Base-by-base conservation (phyloP, 495 filamentous ascomycete species). In the Barbatosphaeria neglecta region DNA sequence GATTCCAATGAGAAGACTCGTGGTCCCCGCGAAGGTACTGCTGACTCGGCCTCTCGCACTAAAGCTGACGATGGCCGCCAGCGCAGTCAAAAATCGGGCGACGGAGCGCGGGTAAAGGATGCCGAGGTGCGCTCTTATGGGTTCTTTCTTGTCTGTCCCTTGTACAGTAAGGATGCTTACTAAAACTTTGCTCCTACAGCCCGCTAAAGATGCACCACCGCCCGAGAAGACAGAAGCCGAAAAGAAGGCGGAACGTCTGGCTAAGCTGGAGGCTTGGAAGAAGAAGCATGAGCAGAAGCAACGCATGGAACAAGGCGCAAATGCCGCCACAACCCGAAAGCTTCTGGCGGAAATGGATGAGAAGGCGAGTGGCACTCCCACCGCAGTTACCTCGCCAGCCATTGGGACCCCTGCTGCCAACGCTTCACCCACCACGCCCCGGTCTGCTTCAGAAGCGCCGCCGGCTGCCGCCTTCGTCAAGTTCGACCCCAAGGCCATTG, bases 251-350 rank as follows among this genome's bases (percentile, higher is more conserved):
- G 86, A 93, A 59, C 70, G 85, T 43, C 72, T 90, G 27, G 86
- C 88, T 23, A 90, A 88, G 50, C 61, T 95, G 25, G 85, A 90
- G 61, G 86, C 87, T 51, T 94, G 89, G 88, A 95, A 93, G 62
- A 81, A 84, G 60, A 92, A 93, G 54, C 83, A 87, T 16, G 87
- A 85, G 31, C 78, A 88, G 55, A 82, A 84, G 52, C 84, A 84
- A 56, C 75, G 75, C 41, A 88, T 87, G 54, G 81, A 86, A 59
- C 82, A 81, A 46, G 81, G 82, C 53, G 68, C 78, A n/a, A 74
- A 71, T 6, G 63, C 74, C 37, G 77, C 78, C 40, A 80, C 76
- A 38, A 75, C 81, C 39, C 67, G 78, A 43, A 81, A 74, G 55
- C 78, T 88, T 28, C 62, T 89, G 40, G 79, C 84, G 50, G 82